Evolutionary conservation across 2,329 filamentous ascomycete genomes (phyloP), one percentile per base, ranked within the genome.

Genomic region (Sclerotinia borealis): DNA sequence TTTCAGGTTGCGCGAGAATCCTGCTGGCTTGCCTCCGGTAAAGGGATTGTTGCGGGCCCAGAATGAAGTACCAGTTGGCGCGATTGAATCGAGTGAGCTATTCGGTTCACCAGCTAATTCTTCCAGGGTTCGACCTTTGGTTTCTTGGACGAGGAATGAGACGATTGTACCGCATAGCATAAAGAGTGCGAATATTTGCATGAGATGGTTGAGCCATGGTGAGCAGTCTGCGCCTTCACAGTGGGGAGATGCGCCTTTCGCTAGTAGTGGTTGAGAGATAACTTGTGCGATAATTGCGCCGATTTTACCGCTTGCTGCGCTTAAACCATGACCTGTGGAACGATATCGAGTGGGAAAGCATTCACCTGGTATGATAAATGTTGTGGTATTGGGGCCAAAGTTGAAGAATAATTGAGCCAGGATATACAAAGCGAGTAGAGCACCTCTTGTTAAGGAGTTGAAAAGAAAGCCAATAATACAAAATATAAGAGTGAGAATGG

Each of bases 171-270:
- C 91, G 59, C 83, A 81, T 7, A 93, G 79, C 90, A 92, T 93
- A 79, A 93, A 92, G 11, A 91, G 79, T 0, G 89, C 88, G 75
- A 91, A 92, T 43, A 92, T 88, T 73, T 91, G 82, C 79, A 93
- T 86, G 43, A 93, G 83, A 63, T 88, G 85, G 74, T 90, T 83
- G 61, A 93, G 80, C 83, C 87, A 89, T 0, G 81, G 80, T 1
- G 78, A 77, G 68, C 82, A 84, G 9, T 71, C 71, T 1, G 75
- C 79, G 0, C 82, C 81, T 25, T 78, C 76, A 65, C 82, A 83
- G 19, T 78, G 74, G 9, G 78, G 76, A 0, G 78, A 75, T 0
- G 82, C 78, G 31, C 85, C 88, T 37, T 82, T 81, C 22, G 81
- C 82, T 17, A 86, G 78, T 17, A 90, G 76, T 1, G 86, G 85